Evolutionary conservation across 2,329 filamentous ascomycete genomes (phyloP), one percentile per base, ranked within the genome.

Genomic region (Nigrograna mackinnonii): DNA sequence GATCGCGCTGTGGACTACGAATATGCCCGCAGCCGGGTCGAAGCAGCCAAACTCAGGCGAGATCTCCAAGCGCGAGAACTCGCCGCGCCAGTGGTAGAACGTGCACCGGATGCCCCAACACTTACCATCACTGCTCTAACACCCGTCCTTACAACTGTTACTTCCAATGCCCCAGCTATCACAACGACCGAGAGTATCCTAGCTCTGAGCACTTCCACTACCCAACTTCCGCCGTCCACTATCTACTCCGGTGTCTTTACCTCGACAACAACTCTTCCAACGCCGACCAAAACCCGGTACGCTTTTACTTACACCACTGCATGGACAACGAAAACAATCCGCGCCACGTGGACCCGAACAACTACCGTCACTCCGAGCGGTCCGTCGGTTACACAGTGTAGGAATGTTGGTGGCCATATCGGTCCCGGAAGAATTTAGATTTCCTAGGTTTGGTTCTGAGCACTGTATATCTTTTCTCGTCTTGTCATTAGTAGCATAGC

Each of bases 291-390:
- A 44, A 68, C 67, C 4, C 43, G 43, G 6, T 31, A 52, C 5
- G 49, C 53, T 5, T 36, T 65, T 24, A 49, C 44, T 4, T 59
- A 61, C 33, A 59, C 50, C 6, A 65, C 50, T 16, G 43, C 54
- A 6, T 57, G 51, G 1, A 61, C 56, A 2, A 70, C 66, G 3
- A 62, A 55, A 32, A 64, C 66, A 1, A 54, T 67, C 31, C 56
- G 54, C 5, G 58, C 60, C n/a, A 67, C 63, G 12, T 62, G 44
- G 33, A 70, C 67, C 1, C 57, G 49, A 24, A 59, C 54, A 3
- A 64, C 55, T 1, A 72, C 65, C 1, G 51, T 66, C 14, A 71
- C 64, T 14, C 69, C 68, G 16, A 57, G 55, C 22, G 62, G 62
- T 18, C n/a, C n/a, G n/a, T 60, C 57, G n/a, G 57, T 60, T 13